Evolutionary conservation across 345 rosid species (phyloP).

Genomic region (Jatropha curcas): DNA sequence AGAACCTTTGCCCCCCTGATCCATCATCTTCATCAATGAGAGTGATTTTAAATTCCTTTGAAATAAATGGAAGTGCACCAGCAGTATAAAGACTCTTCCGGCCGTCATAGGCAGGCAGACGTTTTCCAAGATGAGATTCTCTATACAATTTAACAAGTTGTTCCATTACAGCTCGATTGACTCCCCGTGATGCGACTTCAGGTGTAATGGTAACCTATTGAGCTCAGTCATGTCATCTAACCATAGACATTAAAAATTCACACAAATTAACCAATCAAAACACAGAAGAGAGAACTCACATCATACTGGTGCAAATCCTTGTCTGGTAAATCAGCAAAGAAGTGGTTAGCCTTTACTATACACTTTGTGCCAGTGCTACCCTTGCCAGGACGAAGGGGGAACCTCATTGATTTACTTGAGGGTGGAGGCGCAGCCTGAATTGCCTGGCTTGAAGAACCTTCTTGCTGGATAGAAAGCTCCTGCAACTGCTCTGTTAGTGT

Average conservation of each 20-base stretch:
- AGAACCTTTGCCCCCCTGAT: conserved; percentile 67
- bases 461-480: conserved; percentile 54
- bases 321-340: conserved; percentile 84
- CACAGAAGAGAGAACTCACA: conserved; percentile 44
- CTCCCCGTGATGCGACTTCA: conserved; percentile 72
- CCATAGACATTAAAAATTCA: neutral
- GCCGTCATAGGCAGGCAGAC: conserved; percentile 97
- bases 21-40: conserved; percentile 88
- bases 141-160: conserved; percentile 55
- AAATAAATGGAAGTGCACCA: conserved; percentile 79
- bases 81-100: conserved; percentile 91
- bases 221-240: neutral
- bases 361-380: conserved; percentile 63
- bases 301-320: conserved; percentile 97
- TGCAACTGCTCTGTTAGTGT: conserved; percentile 42
- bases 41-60: conserved; percentile 70
- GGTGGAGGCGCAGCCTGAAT: conserved; percentile 59
- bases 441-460: conserved; percentile 50
- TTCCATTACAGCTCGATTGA: conserved; percentile 85
- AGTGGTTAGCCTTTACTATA: conserved; percentile 94
- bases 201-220: conserved; percentile 79
- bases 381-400: conserved; percentile 84
- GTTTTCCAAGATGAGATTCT: conserved; percentile 80
- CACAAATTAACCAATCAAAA: neutral
- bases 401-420: conserved; percentile 75